Evolutionary conservation across 192 early-diverging fungal genomes (phyloP), one percentile per base, ranked within the genome.

Genomic region (Podila horticola): DNA sequence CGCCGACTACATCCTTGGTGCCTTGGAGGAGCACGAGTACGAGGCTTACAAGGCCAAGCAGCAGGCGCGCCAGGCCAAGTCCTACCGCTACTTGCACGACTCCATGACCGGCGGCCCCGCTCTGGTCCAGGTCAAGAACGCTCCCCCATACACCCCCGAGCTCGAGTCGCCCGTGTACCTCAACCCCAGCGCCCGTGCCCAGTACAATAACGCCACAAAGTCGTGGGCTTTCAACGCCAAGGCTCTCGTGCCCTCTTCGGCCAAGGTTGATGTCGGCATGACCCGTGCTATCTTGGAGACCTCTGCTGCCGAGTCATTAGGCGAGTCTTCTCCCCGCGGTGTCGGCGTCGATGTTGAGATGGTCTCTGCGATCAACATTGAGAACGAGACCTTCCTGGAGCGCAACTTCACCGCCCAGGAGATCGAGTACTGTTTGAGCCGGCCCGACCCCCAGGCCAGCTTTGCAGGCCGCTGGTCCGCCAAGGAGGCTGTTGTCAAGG

Each of bases 401-500:
- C 94, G 97, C 73, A 98, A 98, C 89, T 97, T 97, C 64, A 98
- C 96, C 1, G 26, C 31, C 5, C 74, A 82, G n/a, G 96, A 97
- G 79, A 90, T 91, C 51, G 84, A 75, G 5, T 97, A 98, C 85
- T 98, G 97, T 84, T 55, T 82, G 48, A 63, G 73, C 33, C 86
- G 88, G 2, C 89, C 95, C 15, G 91, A 92, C 74, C 90, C 93
- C 19, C 90, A 91, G 70, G 87, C 95, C 1, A 95, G 94, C 84
- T 96, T 94, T 84, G 93, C 97, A 36, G 97, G 97, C 62, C 90
- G 93, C 33, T 98, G 97, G 97, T 93, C 93, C 9, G 97, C 97
- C 64, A 98, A 98, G 89, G 97, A 98, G 74, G 95, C 97, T 1
- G 94, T 95, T 19, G 88, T 98, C 75, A 98, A 98, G 90, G 96